Percentiles rank a stretch among this genome's conserved stretches.
phyloP scores from a whole-genome alignment of 345 rosid species.

The Rhizophora mangle region DNA sequence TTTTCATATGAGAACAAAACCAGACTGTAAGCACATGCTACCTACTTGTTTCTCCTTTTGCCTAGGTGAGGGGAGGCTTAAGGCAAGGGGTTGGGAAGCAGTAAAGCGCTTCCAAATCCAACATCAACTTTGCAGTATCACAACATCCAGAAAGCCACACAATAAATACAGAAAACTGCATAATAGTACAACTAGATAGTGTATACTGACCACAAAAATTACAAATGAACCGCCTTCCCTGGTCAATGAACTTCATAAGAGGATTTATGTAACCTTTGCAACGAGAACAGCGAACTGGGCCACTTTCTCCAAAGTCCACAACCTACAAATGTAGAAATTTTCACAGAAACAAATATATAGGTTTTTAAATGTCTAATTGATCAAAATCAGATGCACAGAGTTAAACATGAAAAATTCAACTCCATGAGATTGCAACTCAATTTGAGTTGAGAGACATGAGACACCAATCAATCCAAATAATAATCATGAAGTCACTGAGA shows the following conservation, averaged over 20 bases:
- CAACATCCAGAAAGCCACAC: background rate
- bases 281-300: constrained; percentile 89
- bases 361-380: no score
- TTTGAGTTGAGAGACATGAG: no score
- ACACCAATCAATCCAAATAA: no score
- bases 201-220: constrained; percentile 52
- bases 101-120: background rate
- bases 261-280: constrained; percentile 97
- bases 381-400: no score
- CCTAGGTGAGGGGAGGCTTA: no score
- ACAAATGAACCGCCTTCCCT: constrained; percentile 82
- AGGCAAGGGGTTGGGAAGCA: background rate
- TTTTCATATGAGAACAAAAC: background rate
- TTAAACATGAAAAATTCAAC: no score
- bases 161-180: background rate
- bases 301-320: constrained; percentile 91
- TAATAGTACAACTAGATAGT: background rate
- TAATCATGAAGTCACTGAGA: no score
- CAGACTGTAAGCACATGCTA: background rate
- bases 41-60: no score
- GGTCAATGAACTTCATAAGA: constrained; percentile 87
- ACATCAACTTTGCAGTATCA: background rate
- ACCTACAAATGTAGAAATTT: constrained; percentile 35
- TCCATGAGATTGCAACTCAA: no score
- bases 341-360: no score